Evolutionary conservation across 306 rosid species (phyloP).

Genomic region (Rosa rugosa): DNA sequence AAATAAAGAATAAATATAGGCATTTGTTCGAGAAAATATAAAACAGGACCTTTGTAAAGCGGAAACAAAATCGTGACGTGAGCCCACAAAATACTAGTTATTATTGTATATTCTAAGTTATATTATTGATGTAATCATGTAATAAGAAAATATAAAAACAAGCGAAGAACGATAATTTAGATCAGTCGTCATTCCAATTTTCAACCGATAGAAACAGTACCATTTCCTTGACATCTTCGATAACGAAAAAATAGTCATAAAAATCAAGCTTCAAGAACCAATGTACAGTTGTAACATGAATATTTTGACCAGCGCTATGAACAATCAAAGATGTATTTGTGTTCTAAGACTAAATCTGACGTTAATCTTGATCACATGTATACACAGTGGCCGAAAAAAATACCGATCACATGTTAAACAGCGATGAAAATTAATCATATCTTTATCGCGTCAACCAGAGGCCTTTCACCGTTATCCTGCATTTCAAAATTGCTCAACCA

Average conservation of each 20-base stretch:
- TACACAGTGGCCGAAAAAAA: not conserved
- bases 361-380: conserved; percentile 8
- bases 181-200: not conserved
- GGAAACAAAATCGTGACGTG: too few relatives aligned
- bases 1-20: too few relatives aligned
- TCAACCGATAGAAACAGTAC: not conserved
- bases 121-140: too few relatives aligned
- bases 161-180: too few relatives aligned
- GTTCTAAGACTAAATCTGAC: conserved; percentile 9
- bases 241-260: not conserved
- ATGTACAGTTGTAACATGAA: not conserved
- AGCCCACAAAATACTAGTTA: too few relatives aligned
- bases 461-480: conserved; percentile 15
- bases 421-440: conserved; percentile 14
- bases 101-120: too few relatives aligned
- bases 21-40: too few relatives aligned
- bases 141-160: too few relatives aligned
- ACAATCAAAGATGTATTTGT: not conserved
- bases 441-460: not conserved
- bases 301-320: not conserved
- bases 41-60: too few relatives aligned
- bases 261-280: not conserved
- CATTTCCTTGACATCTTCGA: not conserved
- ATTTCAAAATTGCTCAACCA: conserved; percentile 20
- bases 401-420: not conserved